Percentiles rank a stretch among this genome's conserved stretches.
These are phyloP conservation scores for Grosmannia serpens DNA, from an alignment of 2,329 filamentous ascomycete species.

Conservation along the genomic window DNA sequence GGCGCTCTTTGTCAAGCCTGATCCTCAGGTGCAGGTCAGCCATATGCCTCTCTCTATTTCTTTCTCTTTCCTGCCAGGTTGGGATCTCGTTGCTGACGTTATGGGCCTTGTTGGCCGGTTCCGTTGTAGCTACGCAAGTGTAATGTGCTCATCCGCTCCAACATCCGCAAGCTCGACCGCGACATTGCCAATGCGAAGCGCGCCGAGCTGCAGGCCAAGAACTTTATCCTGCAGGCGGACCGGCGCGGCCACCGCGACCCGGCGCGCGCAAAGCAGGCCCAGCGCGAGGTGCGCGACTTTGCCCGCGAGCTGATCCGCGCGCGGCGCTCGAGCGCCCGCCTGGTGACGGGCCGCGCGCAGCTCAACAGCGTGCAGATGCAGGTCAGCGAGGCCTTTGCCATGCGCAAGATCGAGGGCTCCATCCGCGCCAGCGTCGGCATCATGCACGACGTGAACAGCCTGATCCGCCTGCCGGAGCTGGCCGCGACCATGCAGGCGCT, in stretches of 20 bases:
- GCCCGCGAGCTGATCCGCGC: slow-evolving; percentile 77
- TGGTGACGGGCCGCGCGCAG: slow-evolving; percentile 83
- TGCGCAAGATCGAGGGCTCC: slow-evolving; percentile 90
- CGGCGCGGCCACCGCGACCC: slow-evolving; percentile 72
- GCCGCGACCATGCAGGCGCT: slow-evolving; percentile 83
- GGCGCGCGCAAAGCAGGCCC: slow-evolving; percentile 65
- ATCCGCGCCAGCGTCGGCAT: slow-evolving; percentile 79
- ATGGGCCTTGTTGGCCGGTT: not conserved
- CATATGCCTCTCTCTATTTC: not conserved
- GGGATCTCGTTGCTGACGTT: not conserved
- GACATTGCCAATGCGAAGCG: slow-evolving; percentile 71
- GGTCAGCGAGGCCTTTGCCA: slow-evolving; percentile 89
- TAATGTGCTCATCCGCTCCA: slow-evolving; percentile 76
- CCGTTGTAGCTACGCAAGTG: slow-evolving; percentile 75
- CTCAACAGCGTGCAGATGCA: slow-evolving; percentile 92
- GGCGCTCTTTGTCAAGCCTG: slow-evolving; percentile 80
- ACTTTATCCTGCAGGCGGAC: slow-evolving; percentile 72
- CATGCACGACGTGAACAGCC: slow-evolving; percentile 90
- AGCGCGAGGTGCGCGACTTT: slow-evolving; percentile 74
- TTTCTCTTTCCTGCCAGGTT: not conserved
- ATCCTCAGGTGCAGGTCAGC: slow-evolving; percentile 80
- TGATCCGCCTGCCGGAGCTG: slow-evolving; percentile 76
- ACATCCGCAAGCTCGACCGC: slow-evolving; percentile 88
- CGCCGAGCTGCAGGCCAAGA: slow-evolving; percentile 75
- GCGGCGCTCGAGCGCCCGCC: slow-evolving; percentile 60